A percentile compares a stretch with the other conserved stretches of the same genome.
Conservation (phyloP, 2,329 filamentous ascomycete genomes). For the Blumeriella jaapii region DNA sequence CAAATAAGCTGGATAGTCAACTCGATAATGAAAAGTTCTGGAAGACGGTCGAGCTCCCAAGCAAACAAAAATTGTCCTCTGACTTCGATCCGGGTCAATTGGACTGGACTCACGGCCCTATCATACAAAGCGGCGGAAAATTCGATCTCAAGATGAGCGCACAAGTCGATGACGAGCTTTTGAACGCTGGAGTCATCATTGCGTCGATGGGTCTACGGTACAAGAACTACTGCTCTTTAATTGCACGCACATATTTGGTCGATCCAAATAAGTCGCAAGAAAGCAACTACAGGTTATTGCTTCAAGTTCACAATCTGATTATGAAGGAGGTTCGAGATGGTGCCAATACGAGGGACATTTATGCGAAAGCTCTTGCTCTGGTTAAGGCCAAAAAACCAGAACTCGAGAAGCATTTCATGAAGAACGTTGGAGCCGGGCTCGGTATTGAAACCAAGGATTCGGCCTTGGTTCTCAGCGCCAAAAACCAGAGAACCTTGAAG, state of each 20-base stretch:
- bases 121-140: conserved; percentile 89
- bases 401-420: conserved; percentile 86
- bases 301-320: conserved; percentile 76
- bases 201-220: conserved; percentile 87
- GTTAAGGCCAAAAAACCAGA: conserved; percentile 89
- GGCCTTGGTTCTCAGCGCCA: conserved; percentile 74
- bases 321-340: conserved; percentile 87
- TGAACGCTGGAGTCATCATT: conserved; percentile 90
- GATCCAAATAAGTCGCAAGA: conserved; percentile 96
- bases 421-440: conserved; percentile 83
- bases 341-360: conserved; percentile 77
- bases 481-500: conserved; percentile 72
- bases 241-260: conserved; percentile 89
- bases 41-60: conserved; percentile 61
- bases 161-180: conserved; percentile 66
- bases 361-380: conserved; percentile 70
- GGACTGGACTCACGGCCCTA: conserved; percentile 86
- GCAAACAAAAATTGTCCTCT: conserved; percentile 63
- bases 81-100: conserved; percentile 83
- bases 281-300: conserved; percentile 80
- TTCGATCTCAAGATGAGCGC: conserved; percentile 79
- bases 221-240: conserved; percentile 87
- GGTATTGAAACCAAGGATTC: conserved; percentile 84
- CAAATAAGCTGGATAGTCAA: conserved; percentile 82
- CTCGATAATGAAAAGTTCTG: conserved; percentile 93